These are phyloP conservation scores for Melanogaster broomeanus DNA, from an alignment of 768 basidiomycete genomes.

Conservation along the genomic window DNA sequence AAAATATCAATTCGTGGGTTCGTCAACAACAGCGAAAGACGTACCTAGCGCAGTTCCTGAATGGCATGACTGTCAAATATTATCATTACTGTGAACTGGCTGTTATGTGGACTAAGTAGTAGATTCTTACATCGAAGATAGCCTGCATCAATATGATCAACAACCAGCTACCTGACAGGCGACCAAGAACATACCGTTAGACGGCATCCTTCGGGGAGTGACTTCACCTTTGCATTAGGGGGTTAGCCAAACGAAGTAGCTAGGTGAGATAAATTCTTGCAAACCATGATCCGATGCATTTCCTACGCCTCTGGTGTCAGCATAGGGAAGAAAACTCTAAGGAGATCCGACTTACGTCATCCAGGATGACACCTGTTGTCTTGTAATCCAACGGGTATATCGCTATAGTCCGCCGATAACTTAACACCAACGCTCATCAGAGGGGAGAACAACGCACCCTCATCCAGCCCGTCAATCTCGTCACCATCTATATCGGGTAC, in stretches of 20 bases:
- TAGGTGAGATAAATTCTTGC: background rate
- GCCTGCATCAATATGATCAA: conserved; percentile 21
- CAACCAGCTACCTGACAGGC: background rate
- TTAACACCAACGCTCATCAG: background rate
- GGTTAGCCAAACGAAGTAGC: background rate
- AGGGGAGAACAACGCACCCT: conserved; percentile 45
- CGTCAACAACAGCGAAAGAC: background rate
- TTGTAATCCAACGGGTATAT: conserved; percentile 92
- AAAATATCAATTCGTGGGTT: background rate
- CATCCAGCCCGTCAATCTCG: conserved; percentile 78
- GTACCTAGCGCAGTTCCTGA: conserved; percentile 49
- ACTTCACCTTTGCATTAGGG: conserved; percentile 37
- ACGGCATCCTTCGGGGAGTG: conserved; percentile 67
- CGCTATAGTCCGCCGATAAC: conserved; percentile 38
- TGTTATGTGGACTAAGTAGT: background rate
- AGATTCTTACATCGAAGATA: conserved; percentile 50
- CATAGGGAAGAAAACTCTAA: background rate
- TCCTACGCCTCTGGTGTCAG: conserved; percentile 26
- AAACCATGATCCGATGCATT: conserved; percentile 45
- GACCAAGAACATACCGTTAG: conserved; percentile 45
- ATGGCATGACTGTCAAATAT: conserved; percentile 42
- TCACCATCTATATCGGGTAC: conserved; percentile 76
- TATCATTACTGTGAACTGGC: background rate
- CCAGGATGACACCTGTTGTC: conserved; percentile 74
- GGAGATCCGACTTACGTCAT: conserved; percentile 53